Conservation (phyloP, 2,329 filamentous ascomycete species). For the Aspergillus candidus region DNA sequence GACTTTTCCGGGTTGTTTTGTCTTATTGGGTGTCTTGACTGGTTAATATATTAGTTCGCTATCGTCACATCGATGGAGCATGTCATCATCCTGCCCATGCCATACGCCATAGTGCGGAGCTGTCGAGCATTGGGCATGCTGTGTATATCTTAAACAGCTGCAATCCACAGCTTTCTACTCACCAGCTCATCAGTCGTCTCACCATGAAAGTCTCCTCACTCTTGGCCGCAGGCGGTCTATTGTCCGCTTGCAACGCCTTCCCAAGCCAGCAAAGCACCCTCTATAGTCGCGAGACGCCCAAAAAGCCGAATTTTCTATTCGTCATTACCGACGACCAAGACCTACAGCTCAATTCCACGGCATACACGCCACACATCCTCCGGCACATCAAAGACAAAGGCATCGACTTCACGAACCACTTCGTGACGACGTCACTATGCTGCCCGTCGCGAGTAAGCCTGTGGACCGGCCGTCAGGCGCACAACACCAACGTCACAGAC, state of each 20-base stretch:
- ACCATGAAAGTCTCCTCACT: slow-evolving; percentile 17
- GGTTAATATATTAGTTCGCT: too few species aligned
- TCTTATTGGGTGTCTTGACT: too few species aligned
- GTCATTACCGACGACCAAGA: slow-evolving; percentile 66
- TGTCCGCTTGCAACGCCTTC: slow-evolving; percentile 12
- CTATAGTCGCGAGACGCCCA: slow-evolving; percentile 4
- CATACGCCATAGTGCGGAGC: neutral
- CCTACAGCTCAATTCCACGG: slow-evolving; percentile 53
- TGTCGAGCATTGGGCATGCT: neutral
- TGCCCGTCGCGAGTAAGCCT: slow-evolving; percentile 60
- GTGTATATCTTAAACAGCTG: neutral
- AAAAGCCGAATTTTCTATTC: slow-evolving; percentile 55
- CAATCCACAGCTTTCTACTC: neutral
- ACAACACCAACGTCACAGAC: slow-evolving; percentile 65
- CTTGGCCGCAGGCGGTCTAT: slow-evolving; percentile 8
- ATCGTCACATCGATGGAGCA: too few species aligned
- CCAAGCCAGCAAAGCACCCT: slow-evolving; percentile 8
- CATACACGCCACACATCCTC: slow-evolving; percentile 54
- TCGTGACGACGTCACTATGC: slow-evolving; percentile 56
- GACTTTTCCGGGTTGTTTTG: too few species aligned
- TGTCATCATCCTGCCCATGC: too few species aligned
- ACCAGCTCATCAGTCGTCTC: neutral
- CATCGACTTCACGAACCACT: slow-evolving; percentile 56
- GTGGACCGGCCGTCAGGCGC: slow-evolving; percentile 58
- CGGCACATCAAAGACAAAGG: slow-evolving; percentile 54